Conservation (phyloP, 225 moss, liverwort and hornwort genomes). For the Anthoceros angustus region DNA sequence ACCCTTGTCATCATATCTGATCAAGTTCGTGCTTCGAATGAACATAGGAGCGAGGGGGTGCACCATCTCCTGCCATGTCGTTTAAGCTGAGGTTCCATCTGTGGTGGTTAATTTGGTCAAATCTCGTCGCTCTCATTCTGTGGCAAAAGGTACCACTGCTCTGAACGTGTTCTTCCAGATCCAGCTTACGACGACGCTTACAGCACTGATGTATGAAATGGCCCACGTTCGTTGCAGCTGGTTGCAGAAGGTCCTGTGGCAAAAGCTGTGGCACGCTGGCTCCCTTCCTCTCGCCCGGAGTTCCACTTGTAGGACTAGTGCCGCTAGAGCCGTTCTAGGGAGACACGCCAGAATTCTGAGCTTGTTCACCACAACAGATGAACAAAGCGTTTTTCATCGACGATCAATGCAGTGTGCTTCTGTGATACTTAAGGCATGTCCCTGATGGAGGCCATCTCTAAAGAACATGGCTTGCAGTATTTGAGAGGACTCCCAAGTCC, state of each 20-base stretch:
- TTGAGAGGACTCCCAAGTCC: too few species aligned
- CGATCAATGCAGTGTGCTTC: too few species aligned
- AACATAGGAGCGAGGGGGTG: constrained; percentile 18
- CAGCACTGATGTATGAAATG: not conserved
- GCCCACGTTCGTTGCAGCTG: constrained; percentile 20
- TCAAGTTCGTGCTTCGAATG: not conserved
- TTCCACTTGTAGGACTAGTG: constrained; percentile 19
- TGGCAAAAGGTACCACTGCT: constrained; percentile 54
- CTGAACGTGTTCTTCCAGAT: not conserved
- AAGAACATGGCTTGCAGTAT: too few species aligned
- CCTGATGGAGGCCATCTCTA: too few species aligned
- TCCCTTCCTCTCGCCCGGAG: constrained; percentile 31
- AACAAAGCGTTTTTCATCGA: too few species aligned
- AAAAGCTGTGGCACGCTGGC: constrained; percentile 30
- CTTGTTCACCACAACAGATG: too few species aligned
- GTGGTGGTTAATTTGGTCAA: constrained; percentile 49
- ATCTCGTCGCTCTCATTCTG: constrained; percentile 22
- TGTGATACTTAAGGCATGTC: too few species aligned
- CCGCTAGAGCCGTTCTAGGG: too few species aligned
- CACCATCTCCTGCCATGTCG: constrained; percentile 48
- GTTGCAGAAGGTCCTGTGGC: constrained; percentile 60
- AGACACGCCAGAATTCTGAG: too few species aligned
- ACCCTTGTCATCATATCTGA: too few species aligned
- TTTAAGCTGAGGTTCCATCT: constrained; percentile 41
- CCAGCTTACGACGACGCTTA: not conserved